phyloP scores from a whole-genome alignment of 2,329 filamentous ascomycete genomes.

The Talaromyces piceae region DNA sequence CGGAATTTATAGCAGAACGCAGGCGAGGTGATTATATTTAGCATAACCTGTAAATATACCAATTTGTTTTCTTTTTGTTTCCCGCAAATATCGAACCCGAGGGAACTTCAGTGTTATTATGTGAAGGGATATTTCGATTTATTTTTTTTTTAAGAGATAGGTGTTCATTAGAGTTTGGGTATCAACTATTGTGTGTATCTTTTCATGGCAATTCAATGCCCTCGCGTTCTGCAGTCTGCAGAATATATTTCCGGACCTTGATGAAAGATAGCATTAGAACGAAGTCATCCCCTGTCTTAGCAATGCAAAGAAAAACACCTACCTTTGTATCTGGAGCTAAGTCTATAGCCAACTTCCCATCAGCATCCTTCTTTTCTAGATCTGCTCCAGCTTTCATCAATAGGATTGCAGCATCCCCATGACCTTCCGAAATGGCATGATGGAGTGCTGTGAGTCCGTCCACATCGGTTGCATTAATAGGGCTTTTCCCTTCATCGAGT shows the following conservation, averaged over 20 bases:
- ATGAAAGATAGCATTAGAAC: background rate
- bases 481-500: slow-evolving; percentile 65
- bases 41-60: slow-evolving; percentile 13
- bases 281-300: background rate
- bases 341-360: slow-evolving; percentile 67
- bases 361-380: slow-evolving; percentile 63
- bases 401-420: slow-evolving; percentile 72
- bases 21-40: no score
- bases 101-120: slow-evolving; percentile 2
- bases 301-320: slow-evolving; percentile 21
- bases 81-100: background rate
- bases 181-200: slow-evolving; percentile 2
- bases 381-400: slow-evolving; percentile 82
- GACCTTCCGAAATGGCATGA: slow-evolving; percentile 56
- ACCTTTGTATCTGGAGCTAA: slow-evolving; percentile 82
- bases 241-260: slow-evolving; percentile 67
- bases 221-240: slow-evolving; percentile 72
- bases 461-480: slow-evolving; percentile 72
- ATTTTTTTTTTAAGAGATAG: background rate
- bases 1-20: background rate
- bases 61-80: slow-evolving; percentile 7
- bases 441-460: slow-evolving; percentile 85
- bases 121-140: no score
- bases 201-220: slow-evolving; percentile 61
- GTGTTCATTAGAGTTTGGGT: slow-evolving; percentile 9